Conservation (phyloP, 345 rosid genomes). For the Eucalyptus marginata region DNA sequence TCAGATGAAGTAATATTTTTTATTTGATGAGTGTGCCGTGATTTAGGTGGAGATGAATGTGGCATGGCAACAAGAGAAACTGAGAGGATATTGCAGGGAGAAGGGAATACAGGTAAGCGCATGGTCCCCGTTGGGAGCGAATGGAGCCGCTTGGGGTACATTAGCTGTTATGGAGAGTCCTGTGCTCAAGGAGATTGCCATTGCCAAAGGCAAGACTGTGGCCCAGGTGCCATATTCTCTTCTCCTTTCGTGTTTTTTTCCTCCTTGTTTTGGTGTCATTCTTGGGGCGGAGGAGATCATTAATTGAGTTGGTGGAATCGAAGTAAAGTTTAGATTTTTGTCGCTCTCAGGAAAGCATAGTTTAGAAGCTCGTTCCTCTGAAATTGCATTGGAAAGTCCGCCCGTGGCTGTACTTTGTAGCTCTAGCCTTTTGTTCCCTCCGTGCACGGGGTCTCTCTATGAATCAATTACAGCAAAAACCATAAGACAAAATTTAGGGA, state of each 20-base stretch:
- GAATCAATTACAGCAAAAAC: too few relatives aligned
- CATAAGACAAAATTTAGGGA: too few relatives aligned
- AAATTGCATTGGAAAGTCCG: not conserved
- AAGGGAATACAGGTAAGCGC: slow-evolving; percentile 2
- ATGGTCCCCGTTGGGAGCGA: slow-evolving; percentile 3
- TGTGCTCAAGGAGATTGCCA: not conserved
- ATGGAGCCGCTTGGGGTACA: slow-evolving; percentile 9
- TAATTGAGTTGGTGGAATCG: not conserved
- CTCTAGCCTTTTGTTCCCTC: too few relatives aligned
- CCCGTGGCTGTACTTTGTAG: not conserved
- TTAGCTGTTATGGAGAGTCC: not conserved
- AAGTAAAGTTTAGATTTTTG: not conserved
- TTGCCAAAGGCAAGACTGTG: not conserved
- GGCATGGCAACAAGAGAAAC: slow-evolving; percentile 4
- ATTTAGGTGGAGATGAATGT: slow-evolving; percentile 2
- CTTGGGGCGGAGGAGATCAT: too few relatives aligned
- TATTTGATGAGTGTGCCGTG: not conserved
- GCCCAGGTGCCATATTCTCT: not conserved
- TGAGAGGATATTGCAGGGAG: not conserved
- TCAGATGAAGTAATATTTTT: not conserved
- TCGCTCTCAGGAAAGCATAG: not conserved
- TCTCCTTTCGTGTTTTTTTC: not conserved
- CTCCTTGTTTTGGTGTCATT: not conserved
- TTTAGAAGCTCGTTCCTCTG: not conserved
- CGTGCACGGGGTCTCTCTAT: too few relatives aligned